phyloP scores from a whole-genome alignment of 2,329 filamentous ascomycete species.

The Aspergillus glaucus region DNA sequence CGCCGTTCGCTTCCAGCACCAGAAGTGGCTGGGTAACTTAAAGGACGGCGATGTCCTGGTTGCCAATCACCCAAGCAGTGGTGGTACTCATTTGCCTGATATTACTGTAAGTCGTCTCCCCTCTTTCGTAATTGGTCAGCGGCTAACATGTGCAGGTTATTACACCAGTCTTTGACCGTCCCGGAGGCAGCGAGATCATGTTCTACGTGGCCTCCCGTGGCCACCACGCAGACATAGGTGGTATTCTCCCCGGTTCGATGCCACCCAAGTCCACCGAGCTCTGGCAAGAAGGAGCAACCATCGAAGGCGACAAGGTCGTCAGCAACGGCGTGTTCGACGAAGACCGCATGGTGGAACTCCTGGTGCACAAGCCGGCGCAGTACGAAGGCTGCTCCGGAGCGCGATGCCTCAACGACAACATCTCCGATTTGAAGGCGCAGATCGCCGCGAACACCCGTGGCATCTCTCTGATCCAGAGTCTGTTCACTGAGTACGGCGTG shows the following conservation, averaged over 20 bases:
- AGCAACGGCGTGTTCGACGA: constrained; percentile 74
- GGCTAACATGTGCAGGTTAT: constrained; percentile 42
- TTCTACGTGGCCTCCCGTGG: constrained; percentile 78
- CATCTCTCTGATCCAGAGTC: constrained; percentile 65
- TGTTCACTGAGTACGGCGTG: constrained; percentile 74
- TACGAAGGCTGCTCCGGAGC: constrained; percentile 73
- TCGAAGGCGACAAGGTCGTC: constrained; percentile 56
- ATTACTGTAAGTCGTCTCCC: constrained; percentile 51
- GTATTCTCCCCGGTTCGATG: constrained; percentile 77
- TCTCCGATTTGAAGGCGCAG: constrained; percentile 81
- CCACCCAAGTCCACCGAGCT: constrained; percentile 51
- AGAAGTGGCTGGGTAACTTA: constrained; percentile 63
- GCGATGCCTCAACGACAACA: constrained; percentile 71
- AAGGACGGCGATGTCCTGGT: constrained; percentile 62
- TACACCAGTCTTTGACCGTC: constrained; percentile 66
- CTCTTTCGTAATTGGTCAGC: not conserved
- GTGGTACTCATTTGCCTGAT: constrained; percentile 71
- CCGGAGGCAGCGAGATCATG: constrained; percentile 60
- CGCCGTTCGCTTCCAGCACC: constrained; percentile 66
- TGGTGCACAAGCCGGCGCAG: constrained; percentile 67
- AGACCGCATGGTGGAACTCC: constrained; percentile 62
- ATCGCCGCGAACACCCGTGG: constrained; percentile 83
- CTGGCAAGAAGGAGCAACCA: constrained; percentile 44
- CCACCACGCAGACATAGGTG: constrained; percentile 79
- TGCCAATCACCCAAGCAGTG: constrained; percentile 70